Base-by-base conservation (phyloP, 352 stramenopile genomes). In the Phytophthora capsici region DNA sequence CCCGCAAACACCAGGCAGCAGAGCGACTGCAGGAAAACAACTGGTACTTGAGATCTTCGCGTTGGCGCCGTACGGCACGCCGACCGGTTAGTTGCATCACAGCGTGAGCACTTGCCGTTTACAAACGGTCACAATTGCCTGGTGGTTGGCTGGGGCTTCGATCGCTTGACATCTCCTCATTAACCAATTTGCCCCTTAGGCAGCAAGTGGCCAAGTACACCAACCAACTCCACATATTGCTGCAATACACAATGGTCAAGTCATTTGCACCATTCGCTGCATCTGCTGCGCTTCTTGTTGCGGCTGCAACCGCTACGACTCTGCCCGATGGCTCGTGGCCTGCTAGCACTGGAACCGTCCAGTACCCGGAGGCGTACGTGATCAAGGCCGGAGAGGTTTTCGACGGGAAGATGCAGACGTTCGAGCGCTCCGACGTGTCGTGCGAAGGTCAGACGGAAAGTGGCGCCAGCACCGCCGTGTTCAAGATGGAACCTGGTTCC, bases 381-480 rank as follows among this genome's bases (percentile, higher is more conserved):
- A 66, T 83, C 36, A 63, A 73, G 19, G 71, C 73, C 10, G 76
- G 71, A 7, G 65, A 65, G 38, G 47, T 65, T 1, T 65, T 65
- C 19, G 57, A 65, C 47, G 57, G 57, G 3, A 58, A 58, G 32
- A 82, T 80, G 67, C 70, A 86, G 67, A 88, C 73, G 1, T 88
- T 84, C 69, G 71, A 88, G 13, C 77, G 70, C 4, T 79, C 70
- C 12, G 61, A 82, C 36, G 64, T 80, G n/a, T 60, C 49, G 38
- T 86, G 77, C 47, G 46, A 75, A 2, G 73, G 67, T 3, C 65
- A 80, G 20, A 67, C 38, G 0, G 36, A 41, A 8, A 41, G 36
- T 4, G 36, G 36, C 0, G 36, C 36, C n/a, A 66, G 75, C 37
- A 71, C 57, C 14, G 56, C 66, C 12, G 57, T 78, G 36, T 85